These are phyloP conservation scores for Aspergillus tubingensis DNA, from an alignment of 2,329 filamentous ascomycete species.

Conservation along the genomic window DNA sequence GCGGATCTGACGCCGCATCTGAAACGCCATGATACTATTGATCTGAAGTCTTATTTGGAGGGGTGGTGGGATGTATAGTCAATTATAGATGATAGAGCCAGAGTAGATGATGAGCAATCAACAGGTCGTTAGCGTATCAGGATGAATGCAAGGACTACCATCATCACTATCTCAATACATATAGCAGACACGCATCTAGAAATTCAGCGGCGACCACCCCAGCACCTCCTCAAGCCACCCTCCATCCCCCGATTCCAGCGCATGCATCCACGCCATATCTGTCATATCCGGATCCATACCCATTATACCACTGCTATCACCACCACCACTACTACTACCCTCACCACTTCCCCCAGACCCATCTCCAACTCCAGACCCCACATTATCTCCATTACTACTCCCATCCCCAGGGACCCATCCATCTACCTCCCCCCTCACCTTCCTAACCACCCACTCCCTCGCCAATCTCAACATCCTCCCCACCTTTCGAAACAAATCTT, in stretches of 20 bases:
- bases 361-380: no score
- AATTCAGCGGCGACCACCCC: not conserved
- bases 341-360: no score
- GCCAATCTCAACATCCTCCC: not conserved
- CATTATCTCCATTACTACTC: no score
- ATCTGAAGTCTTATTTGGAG: conserved; percentile 66
- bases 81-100: not conserved
- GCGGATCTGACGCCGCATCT: conserved; percentile 67
- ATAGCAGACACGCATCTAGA: no score
- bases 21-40: conserved; percentile 55
- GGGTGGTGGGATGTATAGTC: conserved; percentile 61
- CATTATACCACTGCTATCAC: no score
- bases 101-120: not conserved
- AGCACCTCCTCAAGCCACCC: not conserved
- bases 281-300: not conserved
- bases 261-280: not conserved
- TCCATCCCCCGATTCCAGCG: not conserved
- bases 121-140: no score
- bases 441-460: not conserved
- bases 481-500: not conserved
- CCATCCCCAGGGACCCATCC: no score
- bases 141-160: no score
- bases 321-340: no score
- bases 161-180: no score
- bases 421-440: not conserved